phyloP scores from a whole-genome alignment of 768 basidiomycete species.

The Boletus reticulatus region DNA sequence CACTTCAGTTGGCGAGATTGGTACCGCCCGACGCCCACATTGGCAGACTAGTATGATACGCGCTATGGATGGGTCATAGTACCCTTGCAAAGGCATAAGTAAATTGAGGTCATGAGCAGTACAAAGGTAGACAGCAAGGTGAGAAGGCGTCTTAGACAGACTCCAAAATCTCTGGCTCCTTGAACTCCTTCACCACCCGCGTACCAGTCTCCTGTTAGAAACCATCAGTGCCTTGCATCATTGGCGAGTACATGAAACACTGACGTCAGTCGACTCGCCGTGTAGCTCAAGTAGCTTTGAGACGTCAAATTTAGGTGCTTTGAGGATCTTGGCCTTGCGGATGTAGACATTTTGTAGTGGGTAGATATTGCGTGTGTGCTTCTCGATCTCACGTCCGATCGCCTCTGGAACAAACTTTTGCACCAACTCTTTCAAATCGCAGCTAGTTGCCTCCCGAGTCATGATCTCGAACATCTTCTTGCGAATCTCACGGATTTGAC shows the following conservation, averaged over 20 bases:
- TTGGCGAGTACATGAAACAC: slow-evolving; percentile 27
- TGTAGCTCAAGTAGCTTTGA: slow-evolving; percentile 96
- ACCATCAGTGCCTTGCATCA: slow-evolving; percentile 3
- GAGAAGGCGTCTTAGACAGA: slow-evolving; percentile 67
- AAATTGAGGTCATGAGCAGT: slow-evolving; percentile 31
- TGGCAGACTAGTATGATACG: no score
- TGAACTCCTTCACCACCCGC: slow-evolving; percentile 92
- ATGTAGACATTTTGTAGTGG: slow-evolving; percentile 99
- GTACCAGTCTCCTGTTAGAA: slow-evolving; percentile 83
- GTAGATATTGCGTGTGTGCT: slow-evolving; percentile 94
- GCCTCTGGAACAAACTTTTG: slow-evolving; percentile 99
- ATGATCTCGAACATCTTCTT: slow-evolving; percentile 99
- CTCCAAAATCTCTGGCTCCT: slow-evolving; percentile 93
- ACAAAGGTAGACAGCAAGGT: slow-evolving; percentile 35
- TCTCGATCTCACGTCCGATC: slow-evolving; percentile 99
- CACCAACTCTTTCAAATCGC: slow-evolving; percentile 96
- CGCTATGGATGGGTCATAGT: slow-evolving; percentile 26
- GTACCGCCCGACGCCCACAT: no score
- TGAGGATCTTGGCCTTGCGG: slow-evolving; percentile 99
- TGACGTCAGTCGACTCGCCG: slow-evolving; percentile 89
- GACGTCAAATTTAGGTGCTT: slow-evolving; percentile 95
- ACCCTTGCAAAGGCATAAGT: slow-evolving; percentile 38
- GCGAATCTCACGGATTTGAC: slow-evolving; percentile 95
- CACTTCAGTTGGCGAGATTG: no score
- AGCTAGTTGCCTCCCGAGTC: slow-evolving; percentile 91